phyloP scores from a whole-genome alignment of 257 asterid genomes.

The Solanum pinnatisectum region DNA sequence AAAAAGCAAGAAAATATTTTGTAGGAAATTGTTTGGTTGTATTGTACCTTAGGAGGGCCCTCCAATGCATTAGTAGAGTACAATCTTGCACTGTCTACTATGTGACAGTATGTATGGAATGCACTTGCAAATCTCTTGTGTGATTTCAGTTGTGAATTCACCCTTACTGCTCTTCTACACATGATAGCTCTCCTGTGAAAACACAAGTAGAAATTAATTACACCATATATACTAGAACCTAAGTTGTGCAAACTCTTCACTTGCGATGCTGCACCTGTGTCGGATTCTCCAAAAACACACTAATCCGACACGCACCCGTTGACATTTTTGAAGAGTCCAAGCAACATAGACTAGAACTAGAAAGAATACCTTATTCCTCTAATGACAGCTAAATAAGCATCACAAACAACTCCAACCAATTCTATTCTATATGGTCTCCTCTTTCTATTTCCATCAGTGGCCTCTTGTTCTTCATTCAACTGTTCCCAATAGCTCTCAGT shows the following conservation, averaged over 20 bases:
- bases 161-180: slow-evolving; percentile 89
- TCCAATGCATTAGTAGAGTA: slow-evolving; percentile 78
- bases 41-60: slow-evolving; percentile 91
- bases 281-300: not conserved
- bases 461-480: slow-evolving; percentile 7
- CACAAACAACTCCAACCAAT: slow-evolving; percentile 17
- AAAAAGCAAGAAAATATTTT: not conserved
- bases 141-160: slow-evolving; percentile 80
- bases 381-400: slow-evolving; percentile 18
- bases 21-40: slow-evolving; percentile 1
- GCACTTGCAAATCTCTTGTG: slow-evolving; percentile 92
- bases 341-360: not conserved
- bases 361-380: slow-evolving; percentile 15
- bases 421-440: slow-evolving; percentile 12
- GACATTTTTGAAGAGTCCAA: not conserved
- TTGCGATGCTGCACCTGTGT: not conserved
- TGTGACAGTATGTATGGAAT: slow-evolving; percentile 60
- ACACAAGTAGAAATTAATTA: not conserved
- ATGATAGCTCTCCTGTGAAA: slow-evolving; percentile 79
- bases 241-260: not conserved
- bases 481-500: slow-evolving; percentile 14
- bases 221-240: not conserved
- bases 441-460: slow-evolving; percentile 14
- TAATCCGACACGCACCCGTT: not conserved
- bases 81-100: slow-evolving; percentile 77